Evolutionary conservation across 2,329 filamentous ascomycete genomes (phyloP).

Genomic region (Gliomastix tumulicola): DNA sequence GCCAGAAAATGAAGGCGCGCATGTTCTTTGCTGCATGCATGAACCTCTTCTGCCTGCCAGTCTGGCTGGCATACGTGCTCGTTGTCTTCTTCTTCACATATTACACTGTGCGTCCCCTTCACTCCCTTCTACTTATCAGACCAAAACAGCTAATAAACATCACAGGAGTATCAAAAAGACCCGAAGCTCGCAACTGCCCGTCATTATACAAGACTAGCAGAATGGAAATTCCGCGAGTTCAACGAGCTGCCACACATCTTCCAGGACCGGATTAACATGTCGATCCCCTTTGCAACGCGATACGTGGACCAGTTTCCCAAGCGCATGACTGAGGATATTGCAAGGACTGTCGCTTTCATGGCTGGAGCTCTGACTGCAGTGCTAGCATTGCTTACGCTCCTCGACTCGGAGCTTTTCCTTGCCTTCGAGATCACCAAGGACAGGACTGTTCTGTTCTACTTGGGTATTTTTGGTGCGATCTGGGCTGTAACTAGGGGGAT

Average conservation of each 20-base stretch:
- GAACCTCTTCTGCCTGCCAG: conserved; percentile 80
- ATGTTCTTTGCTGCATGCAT: conserved; percentile 80
- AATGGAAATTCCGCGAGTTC: conserved; percentile 98
- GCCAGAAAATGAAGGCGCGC: conserved; percentile 67
- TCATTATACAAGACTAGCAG: conserved; percentile 85
- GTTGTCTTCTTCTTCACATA: conserved; percentile 92
- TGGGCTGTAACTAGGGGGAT: conserved; percentile 79
- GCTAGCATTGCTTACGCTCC: conserved; percentile 73
- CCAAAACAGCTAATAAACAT: too few relatives aligned
- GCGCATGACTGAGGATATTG: conserved; percentile 80
- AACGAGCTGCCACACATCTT: conserved; percentile 95
- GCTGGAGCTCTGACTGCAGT: conserved; percentile 82
- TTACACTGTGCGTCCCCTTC: conserved; percentile 61
- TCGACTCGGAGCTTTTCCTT: conserved; percentile 86
- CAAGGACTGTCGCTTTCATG: conserved; percentile 80
- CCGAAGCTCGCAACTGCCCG: conserved; percentile 75
- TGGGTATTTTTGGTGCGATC: conserved; percentile 73
- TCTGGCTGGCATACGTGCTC: conserved; percentile 79
- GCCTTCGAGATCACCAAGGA: conserved; percentile 87
- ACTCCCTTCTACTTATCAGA: too few relatives aligned
- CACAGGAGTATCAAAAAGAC: conserved; percentile 88
- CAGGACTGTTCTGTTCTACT: conserved; percentile 83
- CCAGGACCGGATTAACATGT: conserved; percentile 84
- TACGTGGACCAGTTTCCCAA: conserved; percentile 97
- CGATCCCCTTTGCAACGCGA: conserved; percentile 82